Base-by-base conservation (phyloP, 2,329 filamentous ascomycete genomes). In the Colletotrichum scovillei region DNA sequence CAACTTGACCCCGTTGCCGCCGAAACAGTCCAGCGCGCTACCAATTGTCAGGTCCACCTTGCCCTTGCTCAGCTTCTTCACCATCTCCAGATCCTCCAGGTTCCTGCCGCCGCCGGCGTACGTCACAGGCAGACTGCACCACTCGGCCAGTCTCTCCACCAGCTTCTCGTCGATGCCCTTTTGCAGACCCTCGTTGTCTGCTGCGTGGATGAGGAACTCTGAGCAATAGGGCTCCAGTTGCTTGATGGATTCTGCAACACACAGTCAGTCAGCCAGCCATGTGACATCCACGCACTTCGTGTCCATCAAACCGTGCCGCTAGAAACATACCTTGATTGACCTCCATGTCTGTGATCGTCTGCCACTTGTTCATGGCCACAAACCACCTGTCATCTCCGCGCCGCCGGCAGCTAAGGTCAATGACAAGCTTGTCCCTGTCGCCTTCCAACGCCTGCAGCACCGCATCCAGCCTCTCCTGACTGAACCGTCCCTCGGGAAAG, bases 281-380 rank as follows among this genome's bases (percentile, higher is more conserved):
- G 14, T 57, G 26, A 49, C 28, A 57, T n/a, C 42, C 35, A 65
- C 49, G 12, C n/a, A 22, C 26, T 35, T 42, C 42, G 38, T 60
- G 12, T 28, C 4, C 3, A 19, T 28, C 60, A 49, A 71, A 52
- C 28, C n/a, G 16, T 38, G 9, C 58, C 32, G 32, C 59, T 30
- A 49, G n/a, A 59, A 64, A 64, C 64, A 38, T 53, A 67, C 96
- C 94, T 88, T 94, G 87, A 75, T 92, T 96, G 76, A 99, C 91
- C 81, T 98, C 95, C 92, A 98, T 97, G 79, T 98, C 94, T 1
- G 97, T 98, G 69, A 98, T 92, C 1, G 95, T 98, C 87, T 98
- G 97, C 97, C 97, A 99, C 82, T 97, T 97, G 83, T 99, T 94
- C 93, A 97, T 99, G 68, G 97, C 96, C n/a, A 99, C 97, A 79